Conservation (phyloP, 2,329 filamentous ascomycete genomes). For the Fusarium mangiferae region DNA sequence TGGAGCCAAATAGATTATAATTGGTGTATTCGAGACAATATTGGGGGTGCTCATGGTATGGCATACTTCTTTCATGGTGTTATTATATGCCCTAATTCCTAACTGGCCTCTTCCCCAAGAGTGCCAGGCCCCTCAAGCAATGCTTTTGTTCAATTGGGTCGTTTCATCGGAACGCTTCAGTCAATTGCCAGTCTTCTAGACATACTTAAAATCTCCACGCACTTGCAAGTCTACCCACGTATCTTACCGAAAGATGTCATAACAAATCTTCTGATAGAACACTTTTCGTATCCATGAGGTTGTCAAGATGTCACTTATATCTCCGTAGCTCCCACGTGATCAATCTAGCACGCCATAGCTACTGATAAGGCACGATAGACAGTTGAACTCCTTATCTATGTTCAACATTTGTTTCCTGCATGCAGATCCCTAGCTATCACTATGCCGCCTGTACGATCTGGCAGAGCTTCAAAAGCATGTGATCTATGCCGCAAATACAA, state of each 20-base stretch:
- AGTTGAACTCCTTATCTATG: background rate
- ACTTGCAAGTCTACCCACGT: fast-evolving
- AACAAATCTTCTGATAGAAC: fast-evolving
- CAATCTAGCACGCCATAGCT: constrained; percentile 16
- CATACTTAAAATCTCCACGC: fast-evolving
- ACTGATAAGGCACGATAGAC: constrained; percentile 7
- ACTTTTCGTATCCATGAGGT: fast-evolving
- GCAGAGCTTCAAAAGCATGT: constrained; percentile 43
- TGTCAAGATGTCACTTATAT: background rate
- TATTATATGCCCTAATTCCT: no score
- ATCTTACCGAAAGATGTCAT: no score
- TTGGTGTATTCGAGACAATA: no score
- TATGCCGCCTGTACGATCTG: constrained; percentile 39
- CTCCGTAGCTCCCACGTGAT: constrained; percentile 9
- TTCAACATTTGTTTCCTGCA: background rate
- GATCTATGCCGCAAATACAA: constrained; percentile 41
- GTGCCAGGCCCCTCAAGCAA: no score
- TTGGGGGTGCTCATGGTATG: background rate
- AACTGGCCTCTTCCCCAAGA: no score
- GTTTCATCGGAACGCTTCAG: no score
- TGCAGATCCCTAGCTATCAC: background rate
- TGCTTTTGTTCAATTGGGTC: no score
- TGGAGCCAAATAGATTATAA: background rate
- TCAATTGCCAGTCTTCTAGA: fast-evolving
- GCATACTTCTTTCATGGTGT: no score